These are phyloP conservation scores for Lomentospora prolificans DNA, from an alignment of 2,329 filamentous ascomycete species.

Conservation along the genomic window DNA sequence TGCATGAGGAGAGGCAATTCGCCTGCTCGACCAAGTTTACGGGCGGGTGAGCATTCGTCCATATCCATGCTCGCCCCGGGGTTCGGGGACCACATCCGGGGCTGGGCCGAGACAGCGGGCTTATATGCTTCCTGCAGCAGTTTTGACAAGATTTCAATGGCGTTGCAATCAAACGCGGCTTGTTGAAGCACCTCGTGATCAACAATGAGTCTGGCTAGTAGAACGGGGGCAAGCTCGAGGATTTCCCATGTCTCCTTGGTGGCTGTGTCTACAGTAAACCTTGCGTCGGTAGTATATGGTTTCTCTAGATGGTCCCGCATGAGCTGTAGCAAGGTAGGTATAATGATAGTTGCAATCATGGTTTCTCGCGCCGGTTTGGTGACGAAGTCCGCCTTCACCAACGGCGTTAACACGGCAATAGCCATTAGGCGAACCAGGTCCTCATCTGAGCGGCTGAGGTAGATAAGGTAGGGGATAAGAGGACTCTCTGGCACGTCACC, in stretches of 20 bases:
- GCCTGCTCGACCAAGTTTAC: conserved; percentile 50
- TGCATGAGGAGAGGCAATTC: conserved; percentile 53
- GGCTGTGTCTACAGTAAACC: conserved; percentile 20
- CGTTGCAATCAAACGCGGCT: conserved; percentile 60
- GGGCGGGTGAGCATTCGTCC: conserved; percentile 23
- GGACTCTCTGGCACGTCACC: conserved; percentile 55
- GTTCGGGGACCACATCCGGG: conserved; percentile 29
- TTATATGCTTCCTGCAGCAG: conserved; percentile 43
- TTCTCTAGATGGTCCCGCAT: conserved; percentile 24
- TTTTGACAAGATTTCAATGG: conserved; percentile 34
- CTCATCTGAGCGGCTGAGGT: conserved; percentile 46
- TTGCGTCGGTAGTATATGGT: neutral
- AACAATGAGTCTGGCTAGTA: conserved; percentile 68
- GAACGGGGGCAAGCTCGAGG: conserved; percentile 61
- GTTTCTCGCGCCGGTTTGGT: conserved; percentile 50
- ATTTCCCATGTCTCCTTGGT: conserved; percentile 38
- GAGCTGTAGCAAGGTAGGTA: conserved; percentile 60
- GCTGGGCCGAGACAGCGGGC: conserved; percentile 24
- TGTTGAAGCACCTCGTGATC: conserved; percentile 74
- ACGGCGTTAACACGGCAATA: conserved; percentile 55
- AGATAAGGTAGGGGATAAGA: conserved; percentile 64
- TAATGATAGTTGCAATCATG: conserved; percentile 55
- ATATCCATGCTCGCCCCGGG: conserved; percentile 23
- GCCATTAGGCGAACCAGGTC: conserved; percentile 58
- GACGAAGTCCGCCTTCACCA: conserved; percentile 60